Evolutionary conservation across 495 filamentous ascomycete species (phyloP).

Genomic region (Aspergillus affinis): DNA sequence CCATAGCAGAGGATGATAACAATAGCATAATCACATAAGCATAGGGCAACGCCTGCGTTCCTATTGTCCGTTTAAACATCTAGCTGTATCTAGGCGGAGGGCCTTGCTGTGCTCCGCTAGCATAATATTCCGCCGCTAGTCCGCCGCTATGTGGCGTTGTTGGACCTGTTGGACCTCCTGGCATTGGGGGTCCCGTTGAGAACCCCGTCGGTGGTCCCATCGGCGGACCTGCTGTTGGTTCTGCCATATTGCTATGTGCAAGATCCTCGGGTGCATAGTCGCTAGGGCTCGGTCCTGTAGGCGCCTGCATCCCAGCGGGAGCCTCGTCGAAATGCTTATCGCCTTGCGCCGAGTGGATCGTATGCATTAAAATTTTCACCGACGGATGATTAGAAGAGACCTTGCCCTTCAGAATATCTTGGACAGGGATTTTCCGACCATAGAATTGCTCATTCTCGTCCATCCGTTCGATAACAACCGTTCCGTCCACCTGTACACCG

Average conservation of each 20-base stretch:
- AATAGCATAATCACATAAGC: too few relatives aligned
- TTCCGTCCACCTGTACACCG: constrained; percentile 79
- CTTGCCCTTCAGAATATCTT: constrained; percentile 80
- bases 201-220: background rate
- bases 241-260: background rate
- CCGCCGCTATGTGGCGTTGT: too few relatives aligned
- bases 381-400: constrained; percentile 64
- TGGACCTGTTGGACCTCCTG: background rate
- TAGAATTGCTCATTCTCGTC: constrained; percentile 93
- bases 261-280: constrained; percentile 6
- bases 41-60: too few relatives aligned
- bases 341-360: constrained; percentile 83
- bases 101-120: background rate
- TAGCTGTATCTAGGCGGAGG: background rate
- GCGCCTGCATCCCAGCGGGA: constrained; percentile 43
- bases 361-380: constrained; percentile 67
- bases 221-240: background rate
- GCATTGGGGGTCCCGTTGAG: background rate
- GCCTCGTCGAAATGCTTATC: constrained; percentile 68
- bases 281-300: constrained; percentile 13
- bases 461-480: constrained; percentile 76
- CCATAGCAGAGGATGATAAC: too few relatives aligned
- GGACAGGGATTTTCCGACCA: constrained; percentile 64
- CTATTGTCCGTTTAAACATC: too few relatives aligned
- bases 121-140: background rate